Evolutionary conservation across 2,329 filamentous ascomycete species (phyloP).

Genomic region (Exophiala spinifera): DNA sequence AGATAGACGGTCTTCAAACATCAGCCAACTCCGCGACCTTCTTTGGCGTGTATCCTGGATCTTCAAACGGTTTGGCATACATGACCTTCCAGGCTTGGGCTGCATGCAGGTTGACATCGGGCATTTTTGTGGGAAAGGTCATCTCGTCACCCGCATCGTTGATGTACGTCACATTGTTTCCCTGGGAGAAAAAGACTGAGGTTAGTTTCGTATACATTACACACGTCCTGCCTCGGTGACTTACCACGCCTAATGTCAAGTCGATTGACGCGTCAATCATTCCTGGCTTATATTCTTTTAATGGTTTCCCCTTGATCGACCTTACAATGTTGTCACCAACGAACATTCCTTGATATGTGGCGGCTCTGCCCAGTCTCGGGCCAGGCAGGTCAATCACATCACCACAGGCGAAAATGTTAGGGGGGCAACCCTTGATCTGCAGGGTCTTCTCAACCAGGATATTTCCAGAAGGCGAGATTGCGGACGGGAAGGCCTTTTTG

Average conservation of each 20-base stretch:
- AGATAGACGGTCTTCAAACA: too few species aligned
- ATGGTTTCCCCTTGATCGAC: constrained; percentile 42
- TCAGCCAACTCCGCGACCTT: too few species aligned
- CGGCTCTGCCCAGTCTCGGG: constrained; percentile 55
- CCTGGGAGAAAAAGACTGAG: not conserved
- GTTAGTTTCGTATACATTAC: not conserved
- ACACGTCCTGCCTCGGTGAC: not conserved
- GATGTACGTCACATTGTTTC: constrained; percentile 17
- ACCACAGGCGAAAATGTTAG: constrained; percentile 61
- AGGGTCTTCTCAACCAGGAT: constrained; percentile 56
- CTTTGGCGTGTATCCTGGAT: constrained; percentile 1
- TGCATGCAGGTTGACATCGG: constrained; percentile 46
- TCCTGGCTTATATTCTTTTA: constrained; percentile 42
- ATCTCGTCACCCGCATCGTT: constrained; percentile 13
- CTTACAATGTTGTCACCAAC: constrained; percentile 56
- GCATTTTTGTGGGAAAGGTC: constrained; percentile 33
- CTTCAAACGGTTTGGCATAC: constrained; percentile 44
- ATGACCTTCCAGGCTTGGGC: constrained; percentile 44
- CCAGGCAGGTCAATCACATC: constrained; percentile 57
- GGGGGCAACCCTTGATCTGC: constrained; percentile 51
- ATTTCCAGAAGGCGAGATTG: constrained; percentile 48
- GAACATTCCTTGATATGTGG: constrained; percentile 52
- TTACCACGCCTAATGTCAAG: constrained; percentile 50
- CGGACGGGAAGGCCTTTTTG: constrained; percentile 41
- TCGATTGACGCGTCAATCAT: constrained; percentile 54